Evolutionary conservation across 2,329 filamentous ascomycete species (phyloP).

Genomic region (Talaromyces sp.): DNA sequence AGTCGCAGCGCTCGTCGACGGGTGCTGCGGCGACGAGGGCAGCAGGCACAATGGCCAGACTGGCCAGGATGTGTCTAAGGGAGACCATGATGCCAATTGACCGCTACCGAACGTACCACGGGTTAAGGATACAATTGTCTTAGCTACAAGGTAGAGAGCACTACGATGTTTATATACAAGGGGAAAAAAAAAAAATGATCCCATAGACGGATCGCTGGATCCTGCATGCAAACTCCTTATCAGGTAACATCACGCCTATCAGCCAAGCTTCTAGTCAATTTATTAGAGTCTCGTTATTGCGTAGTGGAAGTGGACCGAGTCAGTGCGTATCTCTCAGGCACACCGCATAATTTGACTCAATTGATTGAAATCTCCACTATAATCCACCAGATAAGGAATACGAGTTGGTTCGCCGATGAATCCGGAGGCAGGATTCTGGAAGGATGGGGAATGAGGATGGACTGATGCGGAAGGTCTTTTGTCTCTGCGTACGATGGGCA

Average conservation of each 20-base stretch:
- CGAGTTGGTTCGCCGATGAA: no score
- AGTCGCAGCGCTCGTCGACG: slow-evolving; percentile 11
- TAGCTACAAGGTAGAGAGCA: background rate
- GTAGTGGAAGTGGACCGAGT: background rate
- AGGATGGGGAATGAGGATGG: background rate
- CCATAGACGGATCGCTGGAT: background rate
- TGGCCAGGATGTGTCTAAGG: background rate
- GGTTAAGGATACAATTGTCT: background rate
- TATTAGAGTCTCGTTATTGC: background rate
- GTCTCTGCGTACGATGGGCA: background rate
- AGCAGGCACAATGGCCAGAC: slow-evolving; percentile 3
- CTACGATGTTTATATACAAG: background rate
- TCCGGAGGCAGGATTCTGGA: background rate
- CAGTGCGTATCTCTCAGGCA: slow-evolving; percentile 1
- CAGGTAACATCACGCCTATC: slow-evolving; percentile 3
- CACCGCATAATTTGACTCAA: background rate
- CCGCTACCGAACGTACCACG: no score
- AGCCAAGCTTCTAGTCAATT: background rate
- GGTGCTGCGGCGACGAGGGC: slow-evolving; percentile 5
- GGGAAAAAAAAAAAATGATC: background rate
- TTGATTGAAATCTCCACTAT: background rate
- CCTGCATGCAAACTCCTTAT: background rate
- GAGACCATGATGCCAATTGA: slow-evolving; percentile 3
- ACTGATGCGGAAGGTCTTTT: background rate
- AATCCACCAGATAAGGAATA: slow-evolving; percentile 4